These are phyloP conservation scores for Isabelozyma pseudorhagii DNA, from an alignment of 805 yeast genomes.

Conservation along the genomic window DNA sequence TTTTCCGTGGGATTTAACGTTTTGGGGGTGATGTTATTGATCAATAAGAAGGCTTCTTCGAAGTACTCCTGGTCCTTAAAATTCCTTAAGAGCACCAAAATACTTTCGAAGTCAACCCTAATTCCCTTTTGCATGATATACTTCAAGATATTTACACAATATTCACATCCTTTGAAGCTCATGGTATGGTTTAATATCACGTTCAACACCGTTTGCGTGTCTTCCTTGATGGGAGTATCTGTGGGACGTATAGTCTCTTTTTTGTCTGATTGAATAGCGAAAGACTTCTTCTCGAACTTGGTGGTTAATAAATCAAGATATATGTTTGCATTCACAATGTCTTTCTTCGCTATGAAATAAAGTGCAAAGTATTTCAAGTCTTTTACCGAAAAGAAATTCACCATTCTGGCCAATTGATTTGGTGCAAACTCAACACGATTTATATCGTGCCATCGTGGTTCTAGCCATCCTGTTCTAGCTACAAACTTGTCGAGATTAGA, in stretches of 20 bases:
- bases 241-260: slow-evolving; percentile 2
- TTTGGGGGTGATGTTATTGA: slow-evolving; percentile 28
- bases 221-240: slow-evolving; percentile 14
- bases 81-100: slow-evolving; percentile 26
- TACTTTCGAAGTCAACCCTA: slow-evolving; percentile 18
- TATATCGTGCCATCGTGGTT: slow-evolving; percentile 37
- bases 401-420: slow-evolving; percentile 22
- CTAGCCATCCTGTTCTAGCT: slow-evolving; percentile 32
- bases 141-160: slow-evolving; percentile 27
- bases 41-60: slow-evolving; percentile 32
- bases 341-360: slow-evolving; percentile 18
- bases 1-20: slow-evolving; percentile 14
- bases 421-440: slow-evolving; percentile 12
- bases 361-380: slow-evolving; percentile 22
- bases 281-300: slow-evolving; percentile 31
- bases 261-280: background rate
- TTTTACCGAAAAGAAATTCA: slow-evolving; percentile 24
- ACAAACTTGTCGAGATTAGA: slow-evolving; percentile 28
- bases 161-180: slow-evolving; percentile 34
- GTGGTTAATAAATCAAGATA: slow-evolving; percentile 33
- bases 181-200: slow-evolving; percentile 30
- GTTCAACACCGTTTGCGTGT: slow-evolving; percentile 24
- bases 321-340: slow-evolving; percentile 29
- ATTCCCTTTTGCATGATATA: slow-evolving; percentile 28
- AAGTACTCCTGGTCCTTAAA: slow-evolving; percentile 24